Evolutionary conservation across 345 rosid genomes (phyloP).

Genomic region (Brassica nigra): DNA sequence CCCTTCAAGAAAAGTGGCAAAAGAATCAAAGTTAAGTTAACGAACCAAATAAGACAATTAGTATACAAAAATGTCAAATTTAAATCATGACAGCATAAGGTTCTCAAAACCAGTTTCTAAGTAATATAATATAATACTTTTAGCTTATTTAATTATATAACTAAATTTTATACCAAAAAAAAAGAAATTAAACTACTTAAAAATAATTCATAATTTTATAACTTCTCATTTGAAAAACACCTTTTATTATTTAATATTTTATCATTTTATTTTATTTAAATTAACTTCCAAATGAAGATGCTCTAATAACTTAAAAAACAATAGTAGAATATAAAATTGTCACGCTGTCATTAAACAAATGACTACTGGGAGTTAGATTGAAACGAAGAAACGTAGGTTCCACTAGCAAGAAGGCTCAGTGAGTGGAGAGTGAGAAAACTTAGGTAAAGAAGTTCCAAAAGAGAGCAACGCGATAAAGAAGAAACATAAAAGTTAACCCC

Average conservation of each 20-base stretch:
- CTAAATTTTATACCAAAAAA: not conserved
- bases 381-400: slow-evolving; percentile 5
- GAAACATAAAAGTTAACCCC: slow-evolving; percentile 32
- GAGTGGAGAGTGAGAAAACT: slow-evolving; percentile 31
- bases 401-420: slow-evolving; percentile 15
- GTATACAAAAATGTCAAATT: not conserved
- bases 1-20: slow-evolving; percentile 46
- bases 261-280: too few relatives aligned
- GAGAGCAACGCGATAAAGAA: slow-evolving; percentile 36
- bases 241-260: too few relatives aligned
- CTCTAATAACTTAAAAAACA: too few relatives aligned
- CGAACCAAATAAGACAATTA: not conserved
- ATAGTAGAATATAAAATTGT: too few relatives aligned
- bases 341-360: not conserved
- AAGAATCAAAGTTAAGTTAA: not conserved
- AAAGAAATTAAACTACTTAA: too few relatives aligned
- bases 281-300: too few relatives aligned
- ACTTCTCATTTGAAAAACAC: too few relatives aligned
- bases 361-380: not conserved
- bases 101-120: not conserved
- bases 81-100: not conserved
- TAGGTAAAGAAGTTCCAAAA: slow-evolving; percentile 50
- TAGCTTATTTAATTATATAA: not conserved
- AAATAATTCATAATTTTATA: too few relatives aligned
- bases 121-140: not conserved